These are phyloP conservation scores for Ophiostoma himal-ulmi DNA, from an alignment of 2,329 filamentous ascomycete species.

Conservation along the genomic window DNA sequence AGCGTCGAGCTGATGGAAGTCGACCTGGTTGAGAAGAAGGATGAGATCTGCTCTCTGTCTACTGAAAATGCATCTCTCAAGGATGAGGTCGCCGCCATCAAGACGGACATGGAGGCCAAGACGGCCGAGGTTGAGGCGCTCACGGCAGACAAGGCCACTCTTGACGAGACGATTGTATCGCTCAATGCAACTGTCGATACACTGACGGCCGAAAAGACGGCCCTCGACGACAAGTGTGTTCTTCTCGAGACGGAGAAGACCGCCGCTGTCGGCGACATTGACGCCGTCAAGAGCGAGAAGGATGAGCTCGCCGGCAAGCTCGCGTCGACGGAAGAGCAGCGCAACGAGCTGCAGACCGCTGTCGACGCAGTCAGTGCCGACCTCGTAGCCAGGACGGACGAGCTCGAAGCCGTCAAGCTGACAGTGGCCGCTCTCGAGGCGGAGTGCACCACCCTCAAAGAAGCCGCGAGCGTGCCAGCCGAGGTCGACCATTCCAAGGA, in stretches of 20 bases:
- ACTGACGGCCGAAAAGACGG: slow-evolving; percentile 10
- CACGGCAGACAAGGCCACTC: background rate
- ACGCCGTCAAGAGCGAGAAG: background rate
- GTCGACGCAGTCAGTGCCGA: slow-evolving; percentile 13
- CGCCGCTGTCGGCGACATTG: background rate
- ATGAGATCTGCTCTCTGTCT: background rate
- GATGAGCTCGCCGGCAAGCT: slow-evolving; percentile 2
- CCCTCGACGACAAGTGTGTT: background rate
- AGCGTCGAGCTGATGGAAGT: slow-evolving; percentile 7
- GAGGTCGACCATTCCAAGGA: background rate
- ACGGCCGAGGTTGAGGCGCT: slow-evolving; percentile 7
- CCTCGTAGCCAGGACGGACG: background rate
- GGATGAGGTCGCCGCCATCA: background rate
- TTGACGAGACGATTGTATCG: slow-evolving; percentile 13
- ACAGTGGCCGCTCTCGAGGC: slow-evolving; percentile 2
- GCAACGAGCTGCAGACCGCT: slow-evolving; percentile 12
- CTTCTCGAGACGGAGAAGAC: background rate
- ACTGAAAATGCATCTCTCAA: slow-evolving; percentile 5
- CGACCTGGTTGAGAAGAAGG: background rate
- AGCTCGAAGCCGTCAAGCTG: slow-evolving; percentile 14
- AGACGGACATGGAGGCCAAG: slow-evolving; percentile 12
- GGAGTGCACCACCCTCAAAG: background rate
- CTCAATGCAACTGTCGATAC: background rate
- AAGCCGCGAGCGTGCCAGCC: background rate
- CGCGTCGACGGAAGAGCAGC: background rate